Conservation (phyloP, 164 flowering plant genomes). For the Berberis thunbergii region DNA sequence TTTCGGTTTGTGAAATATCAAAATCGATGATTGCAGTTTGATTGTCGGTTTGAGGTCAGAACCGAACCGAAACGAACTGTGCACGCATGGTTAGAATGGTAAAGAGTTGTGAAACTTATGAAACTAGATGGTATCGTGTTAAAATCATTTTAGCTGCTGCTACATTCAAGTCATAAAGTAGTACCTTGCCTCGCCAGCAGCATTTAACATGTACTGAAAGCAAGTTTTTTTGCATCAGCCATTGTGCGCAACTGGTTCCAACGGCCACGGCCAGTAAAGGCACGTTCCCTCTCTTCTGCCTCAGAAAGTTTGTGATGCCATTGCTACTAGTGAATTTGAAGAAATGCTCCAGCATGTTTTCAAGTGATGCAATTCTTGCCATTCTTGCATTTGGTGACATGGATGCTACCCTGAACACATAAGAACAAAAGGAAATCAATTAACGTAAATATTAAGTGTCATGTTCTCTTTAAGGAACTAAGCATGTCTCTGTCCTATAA, state of each 20-base stretch:
- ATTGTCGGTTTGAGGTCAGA: not conserved
- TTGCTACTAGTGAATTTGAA: constrained; percentile 84
- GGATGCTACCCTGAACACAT: constrained; percentile 54
- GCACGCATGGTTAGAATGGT: not conserved
- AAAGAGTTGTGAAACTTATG: no score
- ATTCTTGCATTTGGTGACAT: constrained; percentile 88
- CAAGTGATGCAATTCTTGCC: constrained; percentile 87
- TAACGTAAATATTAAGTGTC: not conserved
- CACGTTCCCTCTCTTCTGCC: constrained; percentile 96
- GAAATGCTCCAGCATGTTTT: constrained; percentile 83
- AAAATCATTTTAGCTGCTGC: not conserved
- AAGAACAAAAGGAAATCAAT: not conserved
- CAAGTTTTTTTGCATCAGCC: constrained; percentile 89
- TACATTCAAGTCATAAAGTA: constrained; percentile 3
- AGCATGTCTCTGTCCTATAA: not conserved
- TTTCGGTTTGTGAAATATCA: no score
- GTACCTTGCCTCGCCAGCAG: constrained; percentile 79
- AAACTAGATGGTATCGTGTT: no score
- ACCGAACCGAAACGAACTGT: not conserved
- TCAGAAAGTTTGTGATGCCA: constrained; percentile 99
- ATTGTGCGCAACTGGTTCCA: constrained; percentile 94
- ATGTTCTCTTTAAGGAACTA: not conserved
- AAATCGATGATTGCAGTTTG: no score
- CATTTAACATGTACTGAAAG: constrained; percentile 90
- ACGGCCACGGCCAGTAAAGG: constrained; percentile 72